Percentiles rank a stretch among this genome's conserved stretches.
Conservation (phyloP, 108 stramenopile species). For the Pseudonitzschia multiseries region DNA sequence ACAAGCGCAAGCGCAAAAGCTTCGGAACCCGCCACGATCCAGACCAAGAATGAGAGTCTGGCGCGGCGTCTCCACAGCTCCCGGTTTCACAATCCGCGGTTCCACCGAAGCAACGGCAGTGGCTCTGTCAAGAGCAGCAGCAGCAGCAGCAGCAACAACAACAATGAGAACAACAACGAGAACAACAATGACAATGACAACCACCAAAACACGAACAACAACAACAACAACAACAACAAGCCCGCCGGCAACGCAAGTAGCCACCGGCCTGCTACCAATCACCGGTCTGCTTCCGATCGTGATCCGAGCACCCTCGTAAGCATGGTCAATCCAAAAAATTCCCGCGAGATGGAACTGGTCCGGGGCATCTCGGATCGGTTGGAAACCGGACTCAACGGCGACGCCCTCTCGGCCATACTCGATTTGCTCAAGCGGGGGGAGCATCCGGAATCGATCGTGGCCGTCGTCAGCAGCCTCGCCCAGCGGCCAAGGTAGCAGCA, state of each 20-base stretch:
- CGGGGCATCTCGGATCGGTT: conserved; percentile 36
- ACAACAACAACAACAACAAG: too few species aligned
- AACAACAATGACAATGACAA: neutral
- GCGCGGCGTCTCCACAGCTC: neutral
- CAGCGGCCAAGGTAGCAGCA: conserved; percentile 9
- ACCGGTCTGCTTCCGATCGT: too few species aligned
- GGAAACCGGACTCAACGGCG: conserved; percentile 37
- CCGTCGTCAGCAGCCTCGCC: conserved; percentile 29
- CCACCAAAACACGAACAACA: too few species aligned
- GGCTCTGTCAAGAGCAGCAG: neutral
- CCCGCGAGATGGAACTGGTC: conserved; percentile 19
- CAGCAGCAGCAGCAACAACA: neutral
- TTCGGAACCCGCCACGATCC: neutral
- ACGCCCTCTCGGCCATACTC: conserved; percentile 33
- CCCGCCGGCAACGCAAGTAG: too few species aligned
- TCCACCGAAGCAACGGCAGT: neutral
- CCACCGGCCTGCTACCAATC: too few species aligned
- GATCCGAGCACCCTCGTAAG: too few species aligned
- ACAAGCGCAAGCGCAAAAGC: neutral
- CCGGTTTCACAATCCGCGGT: neutral
- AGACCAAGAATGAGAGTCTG: neutral
- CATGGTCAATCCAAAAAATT: too few species aligned
- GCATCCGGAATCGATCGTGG: conserved; percentile 42
- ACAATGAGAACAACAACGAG: neutral
- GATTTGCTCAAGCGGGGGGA: conserved; percentile 37